phyloP scores from a whole-genome alignment of 2,329 filamentous ascomycete species.

The Talaromyces sp. region DNA sequence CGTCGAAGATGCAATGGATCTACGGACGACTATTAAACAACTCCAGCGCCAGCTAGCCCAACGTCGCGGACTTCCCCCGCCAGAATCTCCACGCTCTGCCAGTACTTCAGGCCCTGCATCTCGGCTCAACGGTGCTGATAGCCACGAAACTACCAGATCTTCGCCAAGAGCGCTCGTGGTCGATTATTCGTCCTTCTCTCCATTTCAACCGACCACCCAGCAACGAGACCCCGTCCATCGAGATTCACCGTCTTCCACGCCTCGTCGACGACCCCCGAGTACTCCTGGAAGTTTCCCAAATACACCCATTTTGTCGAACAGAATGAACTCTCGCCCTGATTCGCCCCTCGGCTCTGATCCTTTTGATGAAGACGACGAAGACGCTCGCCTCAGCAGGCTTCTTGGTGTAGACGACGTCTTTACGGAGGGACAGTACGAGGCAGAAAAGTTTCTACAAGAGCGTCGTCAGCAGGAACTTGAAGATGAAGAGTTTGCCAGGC shows the following conservation, averaged over 20 bases:
- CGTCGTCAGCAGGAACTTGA: constrained; percentile 28
- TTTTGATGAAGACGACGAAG: neutral
- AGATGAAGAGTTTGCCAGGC: constrained; percentile 34
- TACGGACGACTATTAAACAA: constrained; percentile 18
- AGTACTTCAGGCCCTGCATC: neutral
- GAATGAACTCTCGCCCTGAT: neutral
- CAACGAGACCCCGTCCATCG: neutral
- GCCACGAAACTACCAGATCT: neutral
- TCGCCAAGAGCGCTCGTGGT: neutral
- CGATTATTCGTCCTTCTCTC: neutral
- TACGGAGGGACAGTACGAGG: constrained; percentile 23
- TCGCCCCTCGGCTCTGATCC: neutral
- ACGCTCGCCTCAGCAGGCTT: constrained; percentile 6
- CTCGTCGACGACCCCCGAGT: neutral
- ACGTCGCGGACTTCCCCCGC: constrained; percentile 13
- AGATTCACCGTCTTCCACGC: neutral
- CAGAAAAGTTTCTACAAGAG: constrained; percentile 25
- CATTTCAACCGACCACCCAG: neutral
- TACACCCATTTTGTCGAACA: neutral
- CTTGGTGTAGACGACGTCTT: constrained; percentile 22
- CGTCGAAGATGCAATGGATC: constrained; percentile 20
- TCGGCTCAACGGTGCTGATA: constrained; percentile 15
- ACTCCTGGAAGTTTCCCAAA: neutral
- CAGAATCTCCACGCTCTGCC: neutral
- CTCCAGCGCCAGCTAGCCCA: constrained; percentile 20